These are phyloP conservation scores for Penicillium hesseltinei DNA, from an alignment of 2,329 filamentous ascomycete species.

Conservation along the genomic window DNA sequence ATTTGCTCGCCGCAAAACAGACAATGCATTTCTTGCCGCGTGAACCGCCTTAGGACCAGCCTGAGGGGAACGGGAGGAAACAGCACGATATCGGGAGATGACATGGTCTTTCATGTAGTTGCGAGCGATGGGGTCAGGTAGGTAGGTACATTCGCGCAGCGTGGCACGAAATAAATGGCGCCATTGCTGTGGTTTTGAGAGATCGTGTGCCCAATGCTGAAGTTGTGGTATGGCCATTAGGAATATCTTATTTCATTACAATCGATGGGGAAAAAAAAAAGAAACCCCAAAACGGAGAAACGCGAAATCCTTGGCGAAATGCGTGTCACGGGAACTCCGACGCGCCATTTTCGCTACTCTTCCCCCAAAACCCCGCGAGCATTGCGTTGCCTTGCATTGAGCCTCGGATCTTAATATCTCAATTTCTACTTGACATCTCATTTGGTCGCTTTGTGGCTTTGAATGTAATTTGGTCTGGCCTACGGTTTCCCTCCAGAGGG, in stretches of 20 bases:
- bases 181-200: constrained; percentile 27
- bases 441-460: constrained; percentile 8
- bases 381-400: constrained; percentile 21
- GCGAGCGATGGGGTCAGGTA: constrained; percentile 57
- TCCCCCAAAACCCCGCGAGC: constrained; percentile 24
- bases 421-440: constrained; percentile 2
- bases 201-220: constrained; percentile 24
- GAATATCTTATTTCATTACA: neutral
- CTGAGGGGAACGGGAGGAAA: constrained; percentile 18
- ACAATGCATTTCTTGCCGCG: constrained; percentile 40
- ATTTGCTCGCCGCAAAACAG: constrained; percentile 53
- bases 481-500: constrained; percentile 25
- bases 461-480: constrained; percentile 17
- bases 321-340: constrained; percentile 25
- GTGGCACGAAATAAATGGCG: constrained; percentile 54
- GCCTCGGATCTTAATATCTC: constrained; percentile 12
- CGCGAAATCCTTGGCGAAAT: constrained; percentile 26
- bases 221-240: constrained; percentile 4
- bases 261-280: neutral
- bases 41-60: constrained; percentile 22
- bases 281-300: constrained; percentile 18
- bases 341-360: constrained; percentile 21
- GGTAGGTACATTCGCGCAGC: constrained; percentile 59
- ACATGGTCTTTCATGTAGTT: constrained; percentile 51
- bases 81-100: constrained; percentile 18